Evolutionary conservation across 768 basidiomycete genomes (phyloP), one percentile per base, ranked within the genome.

Genomic region (Obba rivulosa): DNA sequence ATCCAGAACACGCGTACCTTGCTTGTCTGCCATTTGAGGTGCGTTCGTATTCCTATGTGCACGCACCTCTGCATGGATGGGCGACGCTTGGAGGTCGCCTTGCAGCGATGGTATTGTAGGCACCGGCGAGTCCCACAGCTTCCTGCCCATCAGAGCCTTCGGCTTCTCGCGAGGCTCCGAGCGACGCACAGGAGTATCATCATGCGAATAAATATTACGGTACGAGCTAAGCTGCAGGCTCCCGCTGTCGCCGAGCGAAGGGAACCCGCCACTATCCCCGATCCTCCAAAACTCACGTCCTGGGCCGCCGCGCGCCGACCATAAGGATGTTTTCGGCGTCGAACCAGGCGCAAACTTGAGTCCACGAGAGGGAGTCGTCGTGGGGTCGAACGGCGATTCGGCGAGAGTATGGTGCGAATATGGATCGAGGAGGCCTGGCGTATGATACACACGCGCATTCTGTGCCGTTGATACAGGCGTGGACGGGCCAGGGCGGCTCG

Each of bases 321-420:
- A 81, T 31, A 68, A 54, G 25, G 63, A 73, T 5, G 28, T 73
- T 62, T 83, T 86, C n/a, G 83, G 84, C 17, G 83, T 85, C 35
- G 75, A 66, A 57, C 83, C 83, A 2, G 80, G 67, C 14, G 65
- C 59, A 56, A 86, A 80, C 57, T 71, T 79, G 56, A 87, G 80
- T 3, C 87, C 85, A 38, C 87, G 72, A n/a, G 87, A 89, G 3
- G 87, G 87, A 8, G 87, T 89, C 17, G 85, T 84, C 21, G 81
- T 80, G 4, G 87, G 86, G 62, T 91, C 87, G 58, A 88, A 91
- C 1, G 81, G 77, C 4, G 73, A 69, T 43, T 54, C 21, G 28
- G 13, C 28, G 28, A 13, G 28, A 13, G 7, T 13, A 13, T 31
- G 28, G 7, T 31, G 28, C 28, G 13, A 13, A 13, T 31, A 13